These are phyloP conservation scores for Isoetes engelmannii DNA, from an alignment of 83 land plant genomes.

Conservation along the genomic window DNA sequence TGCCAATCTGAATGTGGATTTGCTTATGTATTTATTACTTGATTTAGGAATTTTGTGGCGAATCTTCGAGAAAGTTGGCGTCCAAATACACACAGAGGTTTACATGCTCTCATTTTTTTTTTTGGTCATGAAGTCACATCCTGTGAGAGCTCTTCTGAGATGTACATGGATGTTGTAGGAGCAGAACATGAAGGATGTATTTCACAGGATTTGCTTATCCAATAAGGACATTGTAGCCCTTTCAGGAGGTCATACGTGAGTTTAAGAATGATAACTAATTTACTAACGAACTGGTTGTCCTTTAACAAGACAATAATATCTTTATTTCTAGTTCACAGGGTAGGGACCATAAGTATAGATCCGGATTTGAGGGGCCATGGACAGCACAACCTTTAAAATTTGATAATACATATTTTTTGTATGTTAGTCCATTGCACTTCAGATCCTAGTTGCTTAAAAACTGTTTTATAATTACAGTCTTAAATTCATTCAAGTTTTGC, in stretches of 20 bases:
- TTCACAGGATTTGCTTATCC: conserved; percentile 84
- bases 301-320: not conserved
- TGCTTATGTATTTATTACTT: conserved; percentile 3
- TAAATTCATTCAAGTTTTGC: not conserved
- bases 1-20: conserved; percentile 3
- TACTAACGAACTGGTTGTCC: not conserved
- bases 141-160: too few relatives aligned
- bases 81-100: conserved; percentile 83
- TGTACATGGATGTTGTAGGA: too few relatives aligned
- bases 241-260: conserved; percentile 94
- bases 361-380: conserved; percentile 99
- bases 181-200: conserved; percentile 65
- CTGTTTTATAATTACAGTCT: not conserved
- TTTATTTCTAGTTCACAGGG: conserved; percentile 42
- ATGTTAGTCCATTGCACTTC: conserved; percentile 23
- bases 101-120: not conserved
- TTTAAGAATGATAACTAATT: not conserved
- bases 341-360: conserved; percentile 86
- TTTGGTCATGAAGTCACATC: too few relatives aligned
- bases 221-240: conserved; percentile 98
- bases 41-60: conserved; percentile 56
- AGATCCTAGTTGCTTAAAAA: not conserved
- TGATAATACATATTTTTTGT: conserved; percentile 92
- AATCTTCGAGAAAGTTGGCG: conserved; percentile 69
- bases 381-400: conserved; percentile 80